Conservation (phyloP, 495 filamentous ascomycete species). For the Barbatosphaeria neglecta region DNA sequence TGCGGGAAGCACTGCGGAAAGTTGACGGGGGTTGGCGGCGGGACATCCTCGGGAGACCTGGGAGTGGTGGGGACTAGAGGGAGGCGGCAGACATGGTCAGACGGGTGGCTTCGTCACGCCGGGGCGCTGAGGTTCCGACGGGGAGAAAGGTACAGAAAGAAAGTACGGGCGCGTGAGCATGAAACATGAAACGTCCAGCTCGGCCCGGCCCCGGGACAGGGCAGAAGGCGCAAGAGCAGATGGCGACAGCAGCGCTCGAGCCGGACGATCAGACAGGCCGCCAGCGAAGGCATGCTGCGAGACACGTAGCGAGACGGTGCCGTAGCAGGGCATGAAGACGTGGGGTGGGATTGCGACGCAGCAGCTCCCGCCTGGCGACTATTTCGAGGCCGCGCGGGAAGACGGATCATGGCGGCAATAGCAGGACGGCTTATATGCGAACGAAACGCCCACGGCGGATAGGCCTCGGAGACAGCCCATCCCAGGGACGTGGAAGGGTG, state of each 20-base stretch:
- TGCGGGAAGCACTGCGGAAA: slow-evolving; percentile 34
- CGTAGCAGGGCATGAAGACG: neutral
- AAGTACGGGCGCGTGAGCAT: too few relatives aligned
- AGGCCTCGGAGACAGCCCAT: too few relatives aligned
- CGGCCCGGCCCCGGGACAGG: too few relatives aligned
- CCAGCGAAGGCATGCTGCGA: neutral
- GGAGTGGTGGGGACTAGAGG: slow-evolving; percentile 20
- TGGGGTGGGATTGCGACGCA: neutral
- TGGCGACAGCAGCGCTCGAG: neutral
- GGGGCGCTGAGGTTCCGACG: neutral
- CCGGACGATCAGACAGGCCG: neutral
- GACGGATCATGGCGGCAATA: too few relatives aligned
- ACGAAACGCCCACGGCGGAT: too few relatives aligned
- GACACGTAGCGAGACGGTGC: neutral
- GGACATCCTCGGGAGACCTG: slow-evolving; percentile 33
- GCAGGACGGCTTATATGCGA: too few relatives aligned
- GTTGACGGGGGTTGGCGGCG: slow-evolving; percentile 39
- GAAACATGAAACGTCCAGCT: too few relatives aligned
- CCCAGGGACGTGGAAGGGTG: too few relatives aligned
- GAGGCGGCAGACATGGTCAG: neutral
- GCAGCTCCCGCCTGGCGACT: too few relatives aligned
- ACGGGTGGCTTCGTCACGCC: neutral
- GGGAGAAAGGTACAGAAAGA: neutral
- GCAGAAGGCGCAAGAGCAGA: neutral
- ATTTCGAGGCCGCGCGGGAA: neutral